Evolutionary conservation across 345 rosid genomes (phyloP).

Genomic region (Citrus unshiu): DNA sequence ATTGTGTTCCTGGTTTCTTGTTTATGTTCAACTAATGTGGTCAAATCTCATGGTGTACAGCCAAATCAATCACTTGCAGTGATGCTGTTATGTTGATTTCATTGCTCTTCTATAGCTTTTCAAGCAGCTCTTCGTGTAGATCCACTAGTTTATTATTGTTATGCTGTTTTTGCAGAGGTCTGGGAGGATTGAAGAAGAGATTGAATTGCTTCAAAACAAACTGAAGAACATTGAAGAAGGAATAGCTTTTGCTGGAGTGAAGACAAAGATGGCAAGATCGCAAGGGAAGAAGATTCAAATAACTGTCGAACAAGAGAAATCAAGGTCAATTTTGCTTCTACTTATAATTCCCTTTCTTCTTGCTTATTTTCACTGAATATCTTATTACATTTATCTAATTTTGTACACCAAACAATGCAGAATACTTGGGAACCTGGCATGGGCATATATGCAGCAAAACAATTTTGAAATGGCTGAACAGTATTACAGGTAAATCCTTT

Average conservation of each 20-base stretch:
- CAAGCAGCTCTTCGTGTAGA: neutral
- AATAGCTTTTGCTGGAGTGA: constrained; percentile 44
- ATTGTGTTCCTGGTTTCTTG: neutral
- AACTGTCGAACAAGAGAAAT: constrained; percentile 64
- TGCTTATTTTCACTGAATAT: neutral
- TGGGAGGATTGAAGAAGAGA: constrained; percentile 79
- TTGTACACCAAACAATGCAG: constrained; percentile 27
- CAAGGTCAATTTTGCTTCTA: constrained; percentile 38
- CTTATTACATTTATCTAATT: neutral
- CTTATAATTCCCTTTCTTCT: neutral
- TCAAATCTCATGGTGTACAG: neutral
- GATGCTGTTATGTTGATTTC: neutral
- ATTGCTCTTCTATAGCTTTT: neutral
- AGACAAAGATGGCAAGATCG: constrained; percentile 53
- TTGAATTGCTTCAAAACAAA: constrained; percentile 64
- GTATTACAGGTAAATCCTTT: constrained; percentile 49
- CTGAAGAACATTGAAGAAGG: constrained; percentile 60
- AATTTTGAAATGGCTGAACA: constrained; percentile 77
- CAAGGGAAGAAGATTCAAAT: constrained; percentile 72
- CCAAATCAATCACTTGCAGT: neutral
- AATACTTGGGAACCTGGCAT: constrained; percentile 78
- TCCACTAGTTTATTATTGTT: neutral
- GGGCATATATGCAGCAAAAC: constrained; percentile 76
- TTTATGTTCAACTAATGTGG: neutral
- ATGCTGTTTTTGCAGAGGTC: constrained; percentile 48